These are phyloP conservation scores for Omphalotus guepiniiformis DNA, from an alignment of 768 basidiomycete genomes.

Conservation along the genomic window DNA sequence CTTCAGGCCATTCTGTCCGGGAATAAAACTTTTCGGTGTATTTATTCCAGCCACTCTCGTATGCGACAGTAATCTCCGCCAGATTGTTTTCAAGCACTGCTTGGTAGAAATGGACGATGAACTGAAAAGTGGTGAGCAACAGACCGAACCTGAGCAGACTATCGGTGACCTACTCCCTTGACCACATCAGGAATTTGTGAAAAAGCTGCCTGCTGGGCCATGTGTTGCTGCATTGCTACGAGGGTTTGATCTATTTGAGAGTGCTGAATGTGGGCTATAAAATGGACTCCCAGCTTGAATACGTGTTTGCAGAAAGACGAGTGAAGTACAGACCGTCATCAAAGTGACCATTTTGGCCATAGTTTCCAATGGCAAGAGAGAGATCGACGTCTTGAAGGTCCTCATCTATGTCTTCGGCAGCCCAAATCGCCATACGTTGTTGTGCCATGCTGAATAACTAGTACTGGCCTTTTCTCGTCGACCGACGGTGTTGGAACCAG, in stretches of 20 bases:
- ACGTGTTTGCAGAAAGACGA: too few relatives aligned
- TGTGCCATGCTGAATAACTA: slow-evolving; percentile 50
- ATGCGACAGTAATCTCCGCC: slow-evolving; percentile 85
- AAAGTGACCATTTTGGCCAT: slow-evolving; percentile 63
- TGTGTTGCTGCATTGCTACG: slow-evolving; percentile 74
- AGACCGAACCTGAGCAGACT: not conserved
- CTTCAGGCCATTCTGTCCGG: slow-evolving; percentile 96
- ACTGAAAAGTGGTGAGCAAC: slow-evolving; percentile 47
- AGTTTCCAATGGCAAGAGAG: slow-evolving; percentile 61
- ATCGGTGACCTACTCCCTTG: slow-evolving; percentile 59
- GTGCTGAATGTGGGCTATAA: slow-evolving; percentile 43
- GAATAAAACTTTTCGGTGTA: slow-evolving; percentile 95
- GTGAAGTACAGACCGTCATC: slow-evolving; percentile 51
- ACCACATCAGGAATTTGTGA: slow-evolving; percentile 84
- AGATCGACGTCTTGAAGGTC: slow-evolving; percentile 72
- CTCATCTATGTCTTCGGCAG: slow-evolving; percentile 72
- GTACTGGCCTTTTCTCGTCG: too few relatives aligned
- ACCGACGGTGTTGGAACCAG: too few relatives aligned
- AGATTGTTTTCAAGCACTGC: slow-evolving; percentile 90
- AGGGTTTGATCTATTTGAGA: slow-evolving; percentile 66
- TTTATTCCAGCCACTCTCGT: slow-evolving; percentile 96
- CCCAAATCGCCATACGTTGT: slow-evolving; percentile 70
- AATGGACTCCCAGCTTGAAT: slow-evolving; percentile 2
- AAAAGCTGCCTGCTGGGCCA: slow-evolving; percentile 80
- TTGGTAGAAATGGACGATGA: slow-evolving; percentile 93